Conservation (phyloP, 495 filamentous ascomycete genomes). For the Hyaloscypha variabilis region DNA sequence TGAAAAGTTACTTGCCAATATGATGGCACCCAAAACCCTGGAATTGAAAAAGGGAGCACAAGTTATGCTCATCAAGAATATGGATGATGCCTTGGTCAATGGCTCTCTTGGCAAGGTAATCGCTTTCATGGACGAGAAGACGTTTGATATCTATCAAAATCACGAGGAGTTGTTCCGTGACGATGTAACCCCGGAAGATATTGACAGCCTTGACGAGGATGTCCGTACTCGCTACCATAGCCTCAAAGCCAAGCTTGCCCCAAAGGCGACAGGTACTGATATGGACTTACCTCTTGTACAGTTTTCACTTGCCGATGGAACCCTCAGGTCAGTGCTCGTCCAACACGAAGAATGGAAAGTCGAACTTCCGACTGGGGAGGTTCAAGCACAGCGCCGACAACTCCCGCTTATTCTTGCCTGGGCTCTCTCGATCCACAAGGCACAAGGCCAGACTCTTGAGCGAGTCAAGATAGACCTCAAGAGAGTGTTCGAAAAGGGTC, state of each 20-base stretch:
- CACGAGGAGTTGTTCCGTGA: conserved; percentile 58
- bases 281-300: conserved; percentile 71
- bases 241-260: conserved; percentile 38
- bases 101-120: conserved; percentile 86
- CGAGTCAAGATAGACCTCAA: conserved; percentile 94
- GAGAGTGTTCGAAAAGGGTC: conserved; percentile 92
- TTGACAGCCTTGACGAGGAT: conserved; percentile 39
- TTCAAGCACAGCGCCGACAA: conserved; percentile 81
- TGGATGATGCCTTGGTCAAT: conserved; percentile 92
- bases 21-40: conserved; percentile 84
- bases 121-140: conserved; percentile 82
- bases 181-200: conserved; percentile 41
- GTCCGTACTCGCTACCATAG: conserved; percentile 47
- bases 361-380: conserved; percentile 91
- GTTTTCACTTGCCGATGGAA: conserved; percentile 79
- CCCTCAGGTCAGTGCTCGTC: conserved; percentile 75
- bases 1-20: conserved; percentile 79
- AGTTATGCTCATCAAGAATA: conserved; percentile 99
- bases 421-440: conserved; percentile 98
- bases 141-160: conserved; percentile 66
- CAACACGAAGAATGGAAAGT: conserved; percentile 92
- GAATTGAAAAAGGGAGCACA: conserved; percentile 89
- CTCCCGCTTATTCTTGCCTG: conserved; percentile 91
- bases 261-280: conserved; percentile 38
- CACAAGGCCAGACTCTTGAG: conserved; percentile 94